These are phyloP conservation scores for Moesziomyces antarcticus DNA, from an alignment of 1,284 basidiomycete species.

Conservation along the genomic window DNA sequence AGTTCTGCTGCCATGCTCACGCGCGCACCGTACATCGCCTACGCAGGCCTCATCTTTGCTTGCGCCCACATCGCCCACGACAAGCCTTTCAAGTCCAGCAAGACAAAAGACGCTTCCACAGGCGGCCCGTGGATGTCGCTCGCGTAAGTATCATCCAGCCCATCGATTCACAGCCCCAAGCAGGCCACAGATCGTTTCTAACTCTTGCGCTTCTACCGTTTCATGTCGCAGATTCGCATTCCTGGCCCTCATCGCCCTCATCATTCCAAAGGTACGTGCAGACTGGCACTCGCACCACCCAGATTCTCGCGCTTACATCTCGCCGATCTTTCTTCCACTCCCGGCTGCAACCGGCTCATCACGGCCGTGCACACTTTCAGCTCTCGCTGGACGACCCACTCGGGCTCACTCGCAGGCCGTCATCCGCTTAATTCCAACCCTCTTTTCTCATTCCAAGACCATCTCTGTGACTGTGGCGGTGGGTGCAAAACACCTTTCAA, in stretches of 20 bases:
- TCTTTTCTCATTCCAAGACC: background rate
- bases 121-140: constrained; percentile 43
- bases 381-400: constrained; percentile 31
- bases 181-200: background rate
- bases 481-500: too few relatives aligned
- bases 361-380: too few relatives aligned
- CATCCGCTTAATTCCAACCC: background rate
- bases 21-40: constrained; percentile 32
- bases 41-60: constrained; percentile 47
- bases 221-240: constrained; percentile 27
- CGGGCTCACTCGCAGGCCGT: constrained; percentile 6
- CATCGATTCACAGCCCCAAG: too few relatives aligned
- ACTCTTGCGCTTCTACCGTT: background rate
- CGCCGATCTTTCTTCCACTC: too few relatives aligned
- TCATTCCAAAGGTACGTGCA: constrained; percentile 42
- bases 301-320: background rate
- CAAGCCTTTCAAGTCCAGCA: constrained; percentile 45
- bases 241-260: constrained; percentile 30
- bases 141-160: constrained; percentile 10
- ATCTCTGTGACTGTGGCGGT: too few relatives aligned
- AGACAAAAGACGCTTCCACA: constrained; percentile 23
- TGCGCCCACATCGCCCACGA: constrained; percentile 50
- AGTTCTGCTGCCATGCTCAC: constrained; percentile 45
- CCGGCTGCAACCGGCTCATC: background rate
- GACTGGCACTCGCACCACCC: too few relatives aligned